A percentile compares a stretch with the other conserved stretches of the same genome.
These are phyloP conservation scores for Brassica juncea DNA, from an alignment of 345 rosid species.

Conservation along the genomic window DNA sequence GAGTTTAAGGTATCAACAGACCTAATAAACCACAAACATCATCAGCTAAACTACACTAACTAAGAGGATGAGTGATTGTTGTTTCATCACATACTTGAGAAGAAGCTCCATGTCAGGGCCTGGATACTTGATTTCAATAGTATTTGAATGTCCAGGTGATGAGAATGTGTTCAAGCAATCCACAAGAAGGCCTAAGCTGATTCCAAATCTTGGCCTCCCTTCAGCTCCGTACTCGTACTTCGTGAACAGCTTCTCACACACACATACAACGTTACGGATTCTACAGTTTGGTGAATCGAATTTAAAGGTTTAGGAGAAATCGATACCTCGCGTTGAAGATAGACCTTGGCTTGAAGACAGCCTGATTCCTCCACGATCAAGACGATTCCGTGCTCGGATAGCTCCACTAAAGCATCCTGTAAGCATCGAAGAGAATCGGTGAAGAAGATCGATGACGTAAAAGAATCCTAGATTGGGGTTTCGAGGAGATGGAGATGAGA, in stretches of 20 bases:
- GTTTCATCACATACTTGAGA: conserved; percentile 61
- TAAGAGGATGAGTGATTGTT: background rate
- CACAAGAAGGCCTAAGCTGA: conserved; percentile 82
- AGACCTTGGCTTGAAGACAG: conserved; percentile 93
- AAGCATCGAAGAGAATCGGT: background rate
- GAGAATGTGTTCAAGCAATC: conserved; percentile 94
- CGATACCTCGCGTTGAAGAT: conserved; percentile 84
- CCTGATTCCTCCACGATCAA: conserved; percentile 81
- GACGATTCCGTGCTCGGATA: conserved; percentile 88
- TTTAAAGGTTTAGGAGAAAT: background rate
- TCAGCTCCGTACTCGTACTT: conserved; percentile 63
- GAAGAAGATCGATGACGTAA: background rate
- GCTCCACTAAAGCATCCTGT: conserved; percentile 78
- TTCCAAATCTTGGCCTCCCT: conserved; percentile 82
- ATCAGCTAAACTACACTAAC: conserved; percentile 19
- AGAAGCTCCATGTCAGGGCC: conserved; percentile 98
- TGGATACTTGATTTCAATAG: conserved; percentile 80
- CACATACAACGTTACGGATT: background rate
- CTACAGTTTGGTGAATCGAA: background rate
- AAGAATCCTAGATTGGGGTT: background rate
- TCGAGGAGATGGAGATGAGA: conserved; percentile 5
- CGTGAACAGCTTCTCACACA: conserved; percentile 61
- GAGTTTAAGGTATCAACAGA: conserved; percentile 73
- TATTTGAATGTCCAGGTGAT: conserved; percentile 66
- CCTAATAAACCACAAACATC: conserved; percentile 44